These are phyloP conservation scores for Symbiotaphrina buchneri DNA, from an alignment of 495 filamentous ascomycete species.

Conservation along the genomic window DNA sequence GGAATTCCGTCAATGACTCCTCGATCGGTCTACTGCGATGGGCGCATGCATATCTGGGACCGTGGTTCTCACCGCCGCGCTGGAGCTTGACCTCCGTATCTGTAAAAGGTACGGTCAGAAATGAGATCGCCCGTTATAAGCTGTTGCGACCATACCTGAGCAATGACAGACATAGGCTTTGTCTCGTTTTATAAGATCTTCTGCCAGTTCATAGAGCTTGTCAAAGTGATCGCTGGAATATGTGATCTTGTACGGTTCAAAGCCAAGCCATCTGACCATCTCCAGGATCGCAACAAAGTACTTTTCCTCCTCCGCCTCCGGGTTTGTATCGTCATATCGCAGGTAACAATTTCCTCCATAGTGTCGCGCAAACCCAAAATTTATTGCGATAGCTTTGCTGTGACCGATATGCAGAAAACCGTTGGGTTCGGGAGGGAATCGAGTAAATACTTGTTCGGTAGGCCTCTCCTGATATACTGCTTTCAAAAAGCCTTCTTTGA, in stretches of 20 bases:
- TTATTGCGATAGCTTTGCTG: slow-evolving; percentile 88
- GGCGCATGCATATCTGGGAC: slow-evolving; percentile 49
- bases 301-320: slow-evolving; percentile 18
- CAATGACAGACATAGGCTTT: slow-evolving; percentile 68
- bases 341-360: slow-evolving; percentile 51
- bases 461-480: slow-evolving; percentile 62
- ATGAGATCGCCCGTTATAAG: too few species aligned
- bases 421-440: slow-evolving; percentile 86
- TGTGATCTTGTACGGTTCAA: slow-evolving; percentile 37
- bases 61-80: slow-evolving; percentile 51
- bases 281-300: slow-evolving; percentile 19
- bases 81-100: slow-evolving; percentile 62
- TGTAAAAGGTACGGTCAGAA: slow-evolving; percentile 8
- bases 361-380: slow-evolving; percentile 83
- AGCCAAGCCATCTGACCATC: slow-evolving; percentile 21
- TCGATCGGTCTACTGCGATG: slow-evolving; percentile 56
- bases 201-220: slow-evolving; percentile 65
- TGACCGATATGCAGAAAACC: slow-evolving; percentile 77
- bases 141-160: slow-evolving; percentile 21
- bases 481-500: slow-evolving; percentile 65
- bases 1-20: slow-evolving; percentile 61
- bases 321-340: slow-evolving; percentile 22
- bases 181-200: slow-evolving; percentile 52
- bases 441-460: slow-evolving; percentile 37
- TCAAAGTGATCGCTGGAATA: slow-evolving; percentile 73